phyloP scores from a whole-genome alignment of 352 stramenopile genomes.

The Globisporangium echinulatum region DNA sequence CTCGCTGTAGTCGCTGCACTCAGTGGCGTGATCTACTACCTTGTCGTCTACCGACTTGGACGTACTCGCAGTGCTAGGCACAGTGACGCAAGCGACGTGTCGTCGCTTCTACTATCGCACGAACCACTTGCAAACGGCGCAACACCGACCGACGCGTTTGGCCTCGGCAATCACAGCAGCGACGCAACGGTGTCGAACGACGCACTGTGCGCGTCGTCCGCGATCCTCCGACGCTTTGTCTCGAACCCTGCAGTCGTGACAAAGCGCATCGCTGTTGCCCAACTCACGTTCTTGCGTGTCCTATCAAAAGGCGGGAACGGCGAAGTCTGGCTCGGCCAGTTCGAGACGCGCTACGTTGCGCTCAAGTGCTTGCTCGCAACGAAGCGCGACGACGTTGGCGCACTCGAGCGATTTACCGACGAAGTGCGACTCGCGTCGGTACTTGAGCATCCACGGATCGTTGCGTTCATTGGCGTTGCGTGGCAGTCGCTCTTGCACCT shows the following conservation, averaged over 20 bases:
- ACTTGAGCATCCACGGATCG: constrained; percentile 75
- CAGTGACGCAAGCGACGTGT: constrained; percentile 24
- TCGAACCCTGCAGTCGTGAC: constrained; percentile 62
- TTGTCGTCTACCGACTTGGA: constrained; percentile 17
- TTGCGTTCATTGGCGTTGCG: constrained; percentile 72
- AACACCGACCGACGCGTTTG: constrained; percentile 34
- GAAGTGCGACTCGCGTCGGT: constrained; percentile 77
- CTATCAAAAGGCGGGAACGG: constrained; percentile 73
- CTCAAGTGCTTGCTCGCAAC: constrained; percentile 72
- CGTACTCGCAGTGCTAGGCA: constrained; percentile 5
- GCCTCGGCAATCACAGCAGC: constrained; percentile 22
- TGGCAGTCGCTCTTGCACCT: constrained; percentile 75
- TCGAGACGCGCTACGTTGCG: constrained; percentile 63
- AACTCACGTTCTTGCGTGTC: constrained; percentile 65
- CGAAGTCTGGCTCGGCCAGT: constrained; percentile 79
- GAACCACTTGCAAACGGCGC: constrained; percentile 9
- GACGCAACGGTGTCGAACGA: constrained; percentile 57
- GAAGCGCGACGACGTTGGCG: constrained; percentile 48
- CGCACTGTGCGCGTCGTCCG: constrained; percentile 50
- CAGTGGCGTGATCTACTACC: constrained; percentile 35
- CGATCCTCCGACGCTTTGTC: constrained; percentile 51
- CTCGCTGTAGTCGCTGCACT: constrained; percentile 32
- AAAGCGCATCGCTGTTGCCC: constrained; percentile 66
- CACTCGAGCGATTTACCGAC: constrained; percentile 72
- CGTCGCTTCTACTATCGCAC: constrained; percentile 23